Conservation (phyloP, 805 yeast species). For the Blastobotrys robertii region DNA sequence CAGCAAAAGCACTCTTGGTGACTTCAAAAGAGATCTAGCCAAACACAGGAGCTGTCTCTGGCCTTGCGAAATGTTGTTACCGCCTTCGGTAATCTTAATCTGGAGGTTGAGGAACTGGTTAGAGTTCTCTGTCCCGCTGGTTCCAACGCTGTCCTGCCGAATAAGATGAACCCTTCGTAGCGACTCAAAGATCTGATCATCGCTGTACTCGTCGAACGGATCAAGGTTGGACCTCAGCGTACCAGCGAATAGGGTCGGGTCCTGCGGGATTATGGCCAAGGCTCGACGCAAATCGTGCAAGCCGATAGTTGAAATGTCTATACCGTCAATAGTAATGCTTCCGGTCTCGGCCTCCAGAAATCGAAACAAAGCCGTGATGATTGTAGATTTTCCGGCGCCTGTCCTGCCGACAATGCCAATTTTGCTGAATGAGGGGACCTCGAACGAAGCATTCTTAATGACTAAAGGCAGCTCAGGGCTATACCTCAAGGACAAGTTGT, state of each 20-base stretch:
- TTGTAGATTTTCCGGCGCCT: slow-evolving; percentile 97
- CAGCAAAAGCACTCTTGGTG: slow-evolving; percentile 61
- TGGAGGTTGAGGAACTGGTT: slow-evolving; percentile 41
- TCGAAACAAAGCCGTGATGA: slow-evolving; percentile 81
- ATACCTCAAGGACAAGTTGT: slow-evolving; percentile 71
- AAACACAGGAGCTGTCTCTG: slow-evolving; percentile 77
- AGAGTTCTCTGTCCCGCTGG: not conserved
- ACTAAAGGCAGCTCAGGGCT: slow-evolving; percentile 80
- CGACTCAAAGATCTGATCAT: slow-evolving; percentile 52
- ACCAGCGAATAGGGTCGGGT: slow-evolving; percentile 67
- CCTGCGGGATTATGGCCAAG: slow-evolving; percentile 69
- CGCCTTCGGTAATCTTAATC: slow-evolving; percentile 54
- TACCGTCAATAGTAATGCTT: slow-evolving; percentile 49
- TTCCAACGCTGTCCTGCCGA: slow-evolving; percentile 7
- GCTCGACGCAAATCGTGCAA: slow-evolving; percentile 50
- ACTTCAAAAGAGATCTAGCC: slow-evolving; percentile 65
- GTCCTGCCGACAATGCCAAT: slow-evolving; percentile 96
- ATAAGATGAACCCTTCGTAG: slow-evolving; percentile 53
- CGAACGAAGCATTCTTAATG: slow-evolving; percentile 73
- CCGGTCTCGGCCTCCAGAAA: slow-evolving; percentile 48
- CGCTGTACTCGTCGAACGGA: slow-evolving; percentile 50
- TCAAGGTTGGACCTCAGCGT: slow-evolving; percentile 60
- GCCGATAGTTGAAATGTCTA: slow-evolving; percentile 51
- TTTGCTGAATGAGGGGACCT: slow-evolving; percentile 66
- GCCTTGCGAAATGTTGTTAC: slow-evolving; percentile 74